A percentile compares a stretch with the other conserved stretches of the same genome.
phyloP scores from a whole-genome alignment of 768 basidiomycete species.

The Paxillus rubicundulus region DNA sequence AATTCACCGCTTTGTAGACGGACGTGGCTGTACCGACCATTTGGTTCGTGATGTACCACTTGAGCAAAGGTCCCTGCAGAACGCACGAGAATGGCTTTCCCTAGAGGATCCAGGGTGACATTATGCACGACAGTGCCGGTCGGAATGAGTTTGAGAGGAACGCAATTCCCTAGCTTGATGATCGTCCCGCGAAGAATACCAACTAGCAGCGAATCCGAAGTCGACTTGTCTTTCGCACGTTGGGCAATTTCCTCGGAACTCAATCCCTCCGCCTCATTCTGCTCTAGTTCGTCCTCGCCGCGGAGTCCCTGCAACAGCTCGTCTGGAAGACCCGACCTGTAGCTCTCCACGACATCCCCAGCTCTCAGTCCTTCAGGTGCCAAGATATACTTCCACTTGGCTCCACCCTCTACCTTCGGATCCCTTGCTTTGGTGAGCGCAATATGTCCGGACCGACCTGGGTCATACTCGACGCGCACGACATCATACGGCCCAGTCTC shows the following conservation, averaged over 20 bases:
- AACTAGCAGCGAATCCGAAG: conserved; percentile 67
- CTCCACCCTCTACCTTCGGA: conserved; percentile 46
- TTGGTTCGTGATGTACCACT: conserved; percentile 74
- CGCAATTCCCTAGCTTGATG: conserved; percentile 88
- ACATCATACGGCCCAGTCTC: conserved; percentile 84
- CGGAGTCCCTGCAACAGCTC: conserved; percentile 53
- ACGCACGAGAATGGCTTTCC: conserved; percentile 80
- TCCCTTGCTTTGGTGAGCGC: conserved; percentile 76
- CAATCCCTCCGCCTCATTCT: conserved; percentile 10
- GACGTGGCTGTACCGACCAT: conserved; percentile 73
- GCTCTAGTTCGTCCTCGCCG: conserved; percentile 17
- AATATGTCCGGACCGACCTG: conserved; percentile 90
- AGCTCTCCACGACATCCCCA: conserved; percentile 86
- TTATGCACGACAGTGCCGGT: conserved; percentile 89
- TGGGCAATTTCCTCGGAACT: conserved; percentile 23
- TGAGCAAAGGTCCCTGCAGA: conserved; percentile 86
- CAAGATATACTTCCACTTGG: conserved; percentile 86
- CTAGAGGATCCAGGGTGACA: conserved; percentile 71
- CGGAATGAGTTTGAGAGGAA: conserved; percentile 88
- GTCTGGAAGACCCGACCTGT: conserved; percentile 75
- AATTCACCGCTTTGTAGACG: conserved; percentile 92
- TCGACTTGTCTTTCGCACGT: conserved; percentile 29
- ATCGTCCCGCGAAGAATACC: conserved; percentile 83
- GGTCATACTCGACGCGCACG: conserved; percentile 95
- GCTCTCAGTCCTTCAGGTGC: conserved; percentile 88